A percentile compares a stretch with the other conserved stretches of the same genome.
phyloP scores from a whole-genome alignment of 2,329 filamentous ascomycete species.

The Monosporascus sp. region DNA sequence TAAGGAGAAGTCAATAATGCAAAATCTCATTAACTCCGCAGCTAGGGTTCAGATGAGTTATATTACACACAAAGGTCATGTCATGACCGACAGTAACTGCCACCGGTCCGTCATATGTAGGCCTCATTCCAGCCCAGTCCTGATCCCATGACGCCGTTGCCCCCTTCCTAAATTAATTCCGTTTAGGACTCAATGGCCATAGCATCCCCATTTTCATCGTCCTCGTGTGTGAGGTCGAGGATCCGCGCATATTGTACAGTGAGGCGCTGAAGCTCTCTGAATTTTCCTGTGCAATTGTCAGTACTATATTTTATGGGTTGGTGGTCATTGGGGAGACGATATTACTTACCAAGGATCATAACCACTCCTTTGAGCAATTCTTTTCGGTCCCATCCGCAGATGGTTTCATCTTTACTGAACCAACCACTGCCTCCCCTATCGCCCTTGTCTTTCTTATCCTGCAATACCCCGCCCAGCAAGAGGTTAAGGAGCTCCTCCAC shows the following conservation, averaged over 20 bases:
- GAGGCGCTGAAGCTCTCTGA: slow-evolving; percentile 85
- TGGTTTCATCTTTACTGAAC: slow-evolving; percentile 61
- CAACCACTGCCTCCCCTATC: slow-evolving; percentile 49
- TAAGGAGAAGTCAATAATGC: not conserved
- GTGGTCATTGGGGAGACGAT: slow-evolving; percentile 1
- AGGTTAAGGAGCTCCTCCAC: slow-evolving; percentile 87
- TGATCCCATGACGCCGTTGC: not conserved
- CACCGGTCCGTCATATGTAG: not conserved
- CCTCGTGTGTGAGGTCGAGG: slow-evolving; percentile 56
- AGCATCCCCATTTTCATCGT: slow-evolving; percentile 36
- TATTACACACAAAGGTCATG: not conserved
- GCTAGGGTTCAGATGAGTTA: not conserved
- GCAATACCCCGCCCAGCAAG: slow-evolving; percentile 66
- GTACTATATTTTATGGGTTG: slow-evolving; percentile 8
- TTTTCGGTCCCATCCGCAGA: slow-evolving; percentile 88
- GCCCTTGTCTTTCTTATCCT: slow-evolving; percentile 46
- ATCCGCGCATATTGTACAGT: slow-evolving; percentile 91
- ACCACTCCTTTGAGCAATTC: slow-evolving; percentile 88
- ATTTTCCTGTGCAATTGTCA: slow-evolving; percentile 65
- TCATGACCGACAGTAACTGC: not conserved
- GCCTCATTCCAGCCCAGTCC: not conserved
- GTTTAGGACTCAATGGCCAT: slow-evolving; percentile 23
- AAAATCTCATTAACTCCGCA: not conserved
- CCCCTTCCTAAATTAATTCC: not conserved
- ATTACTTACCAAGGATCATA: slow-evolving; percentile 74